A percentile compares a stretch with the other conserved stretches of the same genome.
These are phyloP conservation scores for Cercospora sp. DNA, from an alignment of 2,329 filamentous ascomycete species.

Conservation along the genomic window DNA sequence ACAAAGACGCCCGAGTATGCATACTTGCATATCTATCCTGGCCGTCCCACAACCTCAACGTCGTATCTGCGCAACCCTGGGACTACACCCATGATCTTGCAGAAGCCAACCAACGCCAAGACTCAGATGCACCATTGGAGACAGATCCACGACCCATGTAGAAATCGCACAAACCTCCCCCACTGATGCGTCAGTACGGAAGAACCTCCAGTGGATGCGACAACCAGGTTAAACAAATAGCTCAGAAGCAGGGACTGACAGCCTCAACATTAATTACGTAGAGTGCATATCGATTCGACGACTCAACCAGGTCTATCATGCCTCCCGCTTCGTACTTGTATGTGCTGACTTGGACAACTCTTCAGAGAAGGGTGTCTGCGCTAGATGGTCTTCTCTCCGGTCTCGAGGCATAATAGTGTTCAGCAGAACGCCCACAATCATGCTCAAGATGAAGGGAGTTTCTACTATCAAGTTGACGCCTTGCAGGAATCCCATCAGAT, in stretches of 20 bases:
- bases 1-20: neutral
- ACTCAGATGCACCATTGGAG: neutral
- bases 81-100: neutral
- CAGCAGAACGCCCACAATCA: slow-evolving; percentile 24
- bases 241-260: neutral
- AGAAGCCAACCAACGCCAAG: neutral
- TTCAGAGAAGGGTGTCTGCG: neutral
- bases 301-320: neutral
- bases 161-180: neutral
- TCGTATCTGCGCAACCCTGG: neutral
- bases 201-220: neutral
- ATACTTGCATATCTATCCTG: neutral
- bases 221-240: neutral
- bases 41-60: neutral
- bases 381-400: slow-evolving; percentile 5
- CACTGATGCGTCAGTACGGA: neutral
- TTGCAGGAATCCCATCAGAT: slow-evolving; percentile 25
- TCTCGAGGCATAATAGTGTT: slow-evolving; percentile 27
- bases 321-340: neutral
- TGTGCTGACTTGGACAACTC: neutral
- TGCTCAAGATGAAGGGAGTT: slow-evolving; percentile 27
- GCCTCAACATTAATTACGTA: neutral
- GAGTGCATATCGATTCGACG: neutral
- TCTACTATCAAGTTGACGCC: slow-evolving; percentile 27
- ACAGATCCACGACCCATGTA: neutral